Evolutionary conservation across 2,329 filamentous ascomycete species (phyloP).

Genomic region (Dothideomycetes sp.): DNA sequence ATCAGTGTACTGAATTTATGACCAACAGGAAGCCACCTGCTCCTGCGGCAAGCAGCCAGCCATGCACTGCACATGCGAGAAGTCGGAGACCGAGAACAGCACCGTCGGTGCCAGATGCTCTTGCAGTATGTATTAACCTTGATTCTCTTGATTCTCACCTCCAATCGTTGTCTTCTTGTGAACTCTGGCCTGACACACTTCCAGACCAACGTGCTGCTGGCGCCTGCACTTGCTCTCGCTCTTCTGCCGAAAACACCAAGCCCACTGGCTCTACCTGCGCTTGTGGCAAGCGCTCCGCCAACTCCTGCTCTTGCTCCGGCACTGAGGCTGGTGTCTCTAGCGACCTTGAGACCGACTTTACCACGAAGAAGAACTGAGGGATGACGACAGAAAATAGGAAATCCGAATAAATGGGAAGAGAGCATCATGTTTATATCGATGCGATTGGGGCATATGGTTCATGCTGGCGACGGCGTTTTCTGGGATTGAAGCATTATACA

Average conservation of each 20-base stretch:
- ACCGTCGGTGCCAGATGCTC: conserved; percentile 66
- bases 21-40: conserved; percentile 54
- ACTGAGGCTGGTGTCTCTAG: conserved; percentile 51
- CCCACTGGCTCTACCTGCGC: conserved; percentile 53
- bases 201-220: conserved; percentile 61
- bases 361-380: conserved; percentile 45
- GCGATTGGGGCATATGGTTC: no score
- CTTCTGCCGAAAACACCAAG: conserved; percentile 57
- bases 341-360: conserved; percentile 77
- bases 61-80: conserved; percentile 76
- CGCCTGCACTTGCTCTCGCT: conserved; percentile 69
- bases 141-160: neutral
- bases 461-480: no score
- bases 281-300: conserved; percentile 57
- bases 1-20: conserved; percentile 20
- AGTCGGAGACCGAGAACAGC: conserved; percentile 64
- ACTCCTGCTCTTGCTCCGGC: conserved; percentile 62
- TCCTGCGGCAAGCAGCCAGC: conserved; percentile 84
- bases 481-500: no score
- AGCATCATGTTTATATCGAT: no score
- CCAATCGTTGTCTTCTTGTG: neutral
- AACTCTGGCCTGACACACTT: no score
- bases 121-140: conserved; percentile 56
- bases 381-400: neutral
- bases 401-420: no score